Evolutionary conservation across 2,329 filamentous ascomycete genomes (phyloP), one percentile per base, ranked within the genome.

Genomic region (Colletotrichum sp.): DNA sequence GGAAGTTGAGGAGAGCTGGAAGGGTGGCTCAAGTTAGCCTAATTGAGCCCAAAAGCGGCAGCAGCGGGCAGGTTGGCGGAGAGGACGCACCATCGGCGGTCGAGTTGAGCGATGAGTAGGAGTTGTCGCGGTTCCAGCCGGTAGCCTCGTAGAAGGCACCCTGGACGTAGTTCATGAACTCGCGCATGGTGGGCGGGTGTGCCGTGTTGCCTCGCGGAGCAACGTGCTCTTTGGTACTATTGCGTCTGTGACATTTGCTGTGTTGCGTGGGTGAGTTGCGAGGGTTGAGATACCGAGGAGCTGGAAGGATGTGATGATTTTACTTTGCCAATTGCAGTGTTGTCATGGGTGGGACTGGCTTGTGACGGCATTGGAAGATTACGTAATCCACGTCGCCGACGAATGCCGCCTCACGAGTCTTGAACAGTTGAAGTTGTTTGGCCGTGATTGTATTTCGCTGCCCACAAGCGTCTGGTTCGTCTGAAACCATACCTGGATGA

Each of bases 131-230:
- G 83, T 96, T 94, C 96, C 96, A 98, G 83, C 94, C 91, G 61
- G 96, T 96, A 72, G 94, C 93, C 83, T 94, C 90, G 84, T 95
- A 95, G 87, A 98, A 98, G 81, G 95, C 94, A 86, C 94, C 91
- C 86, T 98, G 95, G 87, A 98, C 94, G 88, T 97, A 96, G 86
- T 98, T 96, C 95, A 98, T 98, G 88, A 98, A 98, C 86, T 96
- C 94, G 87, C 97, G 93, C 96, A 98, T 98, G 69, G 69, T 86
- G 77, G 75, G 56, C 63, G 61, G 30, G 4, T 26, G 21, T 64
- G 34, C 61, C 59, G 24, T 36, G 16, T 52, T 64, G 28, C 71
- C 14, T 66, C 52, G 55, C 52, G 21, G 64, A 73, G 71, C 74
- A 66, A 55, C 52, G 65, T 66, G 59, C 74, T 66, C 74, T 14